Base-by-base conservation (phyloP, 345 rosid genomes). In the Eucalyptus virginea region DNA sequence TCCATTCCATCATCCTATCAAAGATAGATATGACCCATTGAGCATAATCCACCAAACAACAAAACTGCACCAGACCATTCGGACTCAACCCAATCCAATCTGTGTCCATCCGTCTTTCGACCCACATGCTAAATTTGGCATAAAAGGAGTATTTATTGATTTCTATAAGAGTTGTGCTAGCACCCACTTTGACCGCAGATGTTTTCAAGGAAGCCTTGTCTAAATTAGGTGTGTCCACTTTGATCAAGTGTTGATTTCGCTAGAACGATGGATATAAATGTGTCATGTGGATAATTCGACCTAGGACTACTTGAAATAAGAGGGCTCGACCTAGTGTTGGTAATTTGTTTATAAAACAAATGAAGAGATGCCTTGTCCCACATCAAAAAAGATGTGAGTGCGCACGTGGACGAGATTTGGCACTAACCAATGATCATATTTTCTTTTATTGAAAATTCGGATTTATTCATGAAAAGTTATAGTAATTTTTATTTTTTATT, bases 261-360 rank as follows among this genome's bases (percentile, higher is more conserved):
- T 56, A 56, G 0, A 56, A 24, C 13, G 62, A 11, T 56, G 62
- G 62, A 24, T 12, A 56, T 56, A 0, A 56, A 24, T 56, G 28
- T 56, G 24, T 9, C 62, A 56, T 10, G 1, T 56, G 62, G 62
- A 26, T 56, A 56, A 10, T 56, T 56, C 62, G 58, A 21, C 58
- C 58, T 52, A 8, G 58, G 26, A 52, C 58, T 19, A 52, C 58
- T 52, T 52, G 58, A 52, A 52, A 52, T 52, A 21, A 52, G 58
- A 52, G 58, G 58, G 24, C 24, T 52, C 24, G 58, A 52, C 26
- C 58, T n/a, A n/a, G n/a, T n/a, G n/a, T n/a, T n/a, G n/a, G n/a
- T n/a, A n/a, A n/a, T n/a, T n/a, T n/a, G n/a, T n/a, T n/a, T n/a
- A n/a, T n/a, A n/a, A n/a, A n/a, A n/a, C n/a, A n/a, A n/a, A n/a